Evolutionary conservation across 129 eudicot genomes (phyloP).

Genomic region (Dittrichia graveolens): DNA sequence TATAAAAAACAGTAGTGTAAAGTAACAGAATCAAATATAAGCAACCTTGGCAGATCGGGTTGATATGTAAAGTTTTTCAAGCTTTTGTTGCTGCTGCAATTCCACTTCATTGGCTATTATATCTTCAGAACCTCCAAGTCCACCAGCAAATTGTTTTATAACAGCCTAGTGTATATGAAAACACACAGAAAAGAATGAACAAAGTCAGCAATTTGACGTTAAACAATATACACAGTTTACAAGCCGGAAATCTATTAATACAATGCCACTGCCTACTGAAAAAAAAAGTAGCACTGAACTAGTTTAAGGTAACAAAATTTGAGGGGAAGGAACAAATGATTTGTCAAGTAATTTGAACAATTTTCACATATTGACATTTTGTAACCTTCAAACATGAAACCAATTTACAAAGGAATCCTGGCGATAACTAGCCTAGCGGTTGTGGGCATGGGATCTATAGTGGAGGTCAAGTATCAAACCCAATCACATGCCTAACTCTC

Average conservation of each 20-base stretch:
- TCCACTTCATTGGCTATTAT: slow-evolving; percentile 59
- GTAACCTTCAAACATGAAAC: slow-evolving; percentile 7
- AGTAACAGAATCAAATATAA: slow-evolving; percentile 12
- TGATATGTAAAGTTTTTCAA: slow-evolving; percentile 85
- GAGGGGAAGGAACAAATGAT: background rate
- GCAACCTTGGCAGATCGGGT: slow-evolving; percentile 89
- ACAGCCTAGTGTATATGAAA: slow-evolving; percentile 62
- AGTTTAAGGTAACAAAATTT: background rate
- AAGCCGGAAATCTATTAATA: slow-evolving; percentile 10
- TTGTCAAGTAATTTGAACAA: slow-evolving; percentile 13
- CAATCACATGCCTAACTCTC: no score
- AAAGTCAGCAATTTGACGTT: background rate
- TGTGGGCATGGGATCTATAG: no score
- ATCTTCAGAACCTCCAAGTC: slow-evolving; percentile 70
- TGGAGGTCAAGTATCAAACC: no score
- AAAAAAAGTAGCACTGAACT: no score
- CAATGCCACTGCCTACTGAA: background rate
- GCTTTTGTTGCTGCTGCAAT: slow-evolving; percentile 76
- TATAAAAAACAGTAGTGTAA: background rate
- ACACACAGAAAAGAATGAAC: slow-evolving; percentile 9
- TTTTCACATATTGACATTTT: background rate
- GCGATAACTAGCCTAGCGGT: no score
- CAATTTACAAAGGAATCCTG: background rate
- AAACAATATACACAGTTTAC: slow-evolving; percentile 12
- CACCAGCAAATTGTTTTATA: slow-evolving; percentile 76